Conservation (phyloP, 148 eudicot species). For the Vaccinium vitisidaea region DNA sequence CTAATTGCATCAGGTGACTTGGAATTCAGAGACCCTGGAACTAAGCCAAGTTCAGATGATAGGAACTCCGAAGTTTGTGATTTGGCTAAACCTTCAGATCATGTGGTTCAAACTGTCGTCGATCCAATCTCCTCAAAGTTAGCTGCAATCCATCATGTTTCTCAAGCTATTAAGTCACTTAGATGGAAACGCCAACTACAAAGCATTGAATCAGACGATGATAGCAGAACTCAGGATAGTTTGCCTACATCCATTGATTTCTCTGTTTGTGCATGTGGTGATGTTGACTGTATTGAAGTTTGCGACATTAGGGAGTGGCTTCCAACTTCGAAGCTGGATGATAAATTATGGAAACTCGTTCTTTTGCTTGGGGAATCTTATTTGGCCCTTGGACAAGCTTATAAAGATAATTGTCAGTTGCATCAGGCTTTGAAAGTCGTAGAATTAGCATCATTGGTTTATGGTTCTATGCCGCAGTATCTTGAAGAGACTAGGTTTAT, state of each 20-base stretch:
- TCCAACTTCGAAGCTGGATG: slow-evolving; percentile 77
- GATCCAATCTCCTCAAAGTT: slow-evolving; percentile 80
- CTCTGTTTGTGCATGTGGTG: slow-evolving; percentile 95
- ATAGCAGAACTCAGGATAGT: slow-evolving; percentile 26
- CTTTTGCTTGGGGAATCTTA: slow-evolving; percentile 97
- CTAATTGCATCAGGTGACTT: slow-evolving; percentile 30
- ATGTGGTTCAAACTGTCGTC: slow-evolving; percentile 39
- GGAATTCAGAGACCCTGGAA: slow-evolving; percentile 26
- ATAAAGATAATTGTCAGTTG: slow-evolving; percentile 68
- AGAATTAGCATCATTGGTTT: slow-evolving; percentile 81
- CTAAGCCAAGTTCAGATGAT: slow-evolving; percentile 25
- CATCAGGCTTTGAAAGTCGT: slow-evolving; percentile 79
- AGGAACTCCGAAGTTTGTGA: slow-evolving; percentile 25
- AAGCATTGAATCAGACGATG: slow-evolving; percentile 30
- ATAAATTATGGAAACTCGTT: slow-evolving; percentile 90
- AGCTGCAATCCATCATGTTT: slow-evolving; percentile 93
- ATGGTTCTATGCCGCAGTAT: slow-evolving; percentile 97
- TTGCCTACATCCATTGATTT: slow-evolving; percentile 32
- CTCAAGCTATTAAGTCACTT: slow-evolving; percentile 93
- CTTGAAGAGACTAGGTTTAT: slow-evolving; percentile 68
- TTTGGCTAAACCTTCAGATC: slow-evolving; percentile 34
- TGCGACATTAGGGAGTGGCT: slow-evolving; percentile 95
- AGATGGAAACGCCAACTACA: slow-evolving; percentile 85
- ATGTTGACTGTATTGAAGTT: slow-evolving; percentile 86
- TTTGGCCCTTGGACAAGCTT: slow-evolving; percentile 85